phyloP scores from a whole-genome alignment of 495 filamentous ascomycete genomes.

The Jackrogersella minutella region DNA sequence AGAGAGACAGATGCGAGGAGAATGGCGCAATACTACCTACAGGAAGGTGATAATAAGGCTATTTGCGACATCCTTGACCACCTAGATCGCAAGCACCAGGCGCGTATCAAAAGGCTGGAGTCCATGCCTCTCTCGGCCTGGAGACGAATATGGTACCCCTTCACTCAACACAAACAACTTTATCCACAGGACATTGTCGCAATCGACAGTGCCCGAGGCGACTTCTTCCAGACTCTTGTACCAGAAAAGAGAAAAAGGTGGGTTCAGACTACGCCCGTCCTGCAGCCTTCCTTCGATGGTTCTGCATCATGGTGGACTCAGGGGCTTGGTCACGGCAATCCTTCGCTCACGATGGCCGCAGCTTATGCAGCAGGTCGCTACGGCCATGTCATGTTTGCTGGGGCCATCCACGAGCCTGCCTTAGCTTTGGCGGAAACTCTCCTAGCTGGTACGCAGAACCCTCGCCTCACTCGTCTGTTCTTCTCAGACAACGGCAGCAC shows the following conservation, averaged over 20 bases:
- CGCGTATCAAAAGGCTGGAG: conserved; percentile 63
- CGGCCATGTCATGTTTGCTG: conserved; percentile 85
- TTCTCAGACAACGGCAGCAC: conserved; percentile 84
- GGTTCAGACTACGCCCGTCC: conserved; percentile 38
- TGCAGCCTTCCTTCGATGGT: conserved; percentile 74
- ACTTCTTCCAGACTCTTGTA: conserved; percentile 71
- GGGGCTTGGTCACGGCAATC: conserved; percentile 78
- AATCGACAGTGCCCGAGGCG: conserved; percentile 79
- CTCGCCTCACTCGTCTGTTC: conserved; percentile 71
- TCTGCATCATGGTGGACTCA: conserved; percentile 91
- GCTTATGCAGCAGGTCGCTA: conserved; percentile 84
- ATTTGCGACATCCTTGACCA: conserved; percentile 51
- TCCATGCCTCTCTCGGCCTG: conserved; percentile 65
- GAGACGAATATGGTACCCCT: conserved; percentile 78
- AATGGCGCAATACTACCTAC: conserved; percentile 69
- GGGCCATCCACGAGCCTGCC: conserved; percentile 75
- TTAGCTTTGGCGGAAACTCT: conserved; percentile 68
- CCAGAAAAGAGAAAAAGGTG: neutral
- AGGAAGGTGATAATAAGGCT: conserved; percentile 43
- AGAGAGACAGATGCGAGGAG: conserved; percentile 54
- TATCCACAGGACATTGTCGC: conserved; percentile 65
- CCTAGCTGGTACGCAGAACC: conserved; percentile 63
- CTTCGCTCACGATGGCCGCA: conserved; percentile 69
- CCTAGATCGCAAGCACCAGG: conserved; percentile 57
- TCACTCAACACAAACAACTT: conserved; percentile 76